phyloP scores from a whole-genome alignment of 495 filamentous ascomycete species.

The Chaetomium cochliodes region DNA sequence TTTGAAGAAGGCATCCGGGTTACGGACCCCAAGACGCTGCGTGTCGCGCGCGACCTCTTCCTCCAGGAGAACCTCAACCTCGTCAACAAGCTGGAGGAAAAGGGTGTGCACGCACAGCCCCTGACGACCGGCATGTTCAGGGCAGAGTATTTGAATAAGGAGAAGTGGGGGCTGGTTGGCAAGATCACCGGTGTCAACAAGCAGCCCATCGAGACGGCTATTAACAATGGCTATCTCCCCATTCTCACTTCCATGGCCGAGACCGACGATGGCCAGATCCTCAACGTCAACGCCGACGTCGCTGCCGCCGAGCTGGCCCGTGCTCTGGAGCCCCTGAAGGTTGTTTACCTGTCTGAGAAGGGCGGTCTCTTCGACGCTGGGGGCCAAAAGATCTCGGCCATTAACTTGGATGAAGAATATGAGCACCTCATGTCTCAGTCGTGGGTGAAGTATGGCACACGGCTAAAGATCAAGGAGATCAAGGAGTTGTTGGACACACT shows the following conservation, averaged over 20 bases:
- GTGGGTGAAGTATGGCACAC: constrained; percentile 95
- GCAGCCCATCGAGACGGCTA: constrained; percentile 84
- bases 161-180: constrained; percentile 91
- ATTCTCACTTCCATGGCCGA: constrained; percentile 98
- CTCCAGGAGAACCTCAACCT: constrained; percentile 95
- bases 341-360: constrained; percentile 97
- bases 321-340: constrained; percentile 90
- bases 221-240: constrained; percentile 87
- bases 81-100: constrained; percentile 84
- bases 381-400: constrained; percentile 92
- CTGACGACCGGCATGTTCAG: constrained; percentile 92
- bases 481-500: constrained; percentile 87
- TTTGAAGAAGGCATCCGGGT: constrained; percentile 96
- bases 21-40: constrained; percentile 93
- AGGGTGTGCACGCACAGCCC: constrained; percentile 87
- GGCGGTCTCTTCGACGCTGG: constrained; percentile 93
- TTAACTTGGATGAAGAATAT: constrained; percentile 97
- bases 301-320: constrained; percentile 91
- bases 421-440: constrained; percentile 91
- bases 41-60: constrained; percentile 86
- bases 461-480: constrained; percentile 98
- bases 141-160: constrained; percentile 91
- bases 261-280: constrained; percentile 84
- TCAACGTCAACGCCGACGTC: constrained; percentile 98
- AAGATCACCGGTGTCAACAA: constrained; percentile 95